These are phyloP conservation scores for Chlorella vulgaris DNA, from an alignment of 139 green algal species.

Conservation along the genomic window DNA sequence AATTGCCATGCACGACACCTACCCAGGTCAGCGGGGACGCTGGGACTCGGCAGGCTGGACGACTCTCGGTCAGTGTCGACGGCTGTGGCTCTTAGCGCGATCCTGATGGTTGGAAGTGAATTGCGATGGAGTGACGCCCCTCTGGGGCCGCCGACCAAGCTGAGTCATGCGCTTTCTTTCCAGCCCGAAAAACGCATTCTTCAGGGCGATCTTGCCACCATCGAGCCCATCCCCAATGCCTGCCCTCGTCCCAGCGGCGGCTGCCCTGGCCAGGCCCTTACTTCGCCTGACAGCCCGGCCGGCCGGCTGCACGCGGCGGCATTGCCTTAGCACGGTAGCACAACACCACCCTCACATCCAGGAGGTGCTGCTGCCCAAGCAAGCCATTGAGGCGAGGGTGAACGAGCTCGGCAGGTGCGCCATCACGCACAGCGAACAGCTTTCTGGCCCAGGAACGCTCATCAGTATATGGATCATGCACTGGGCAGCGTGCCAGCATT, in stretches of 20 bases:
- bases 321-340: background rate
- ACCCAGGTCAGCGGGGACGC: no score
- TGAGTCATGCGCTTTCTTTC: no score
- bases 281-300: background rate
- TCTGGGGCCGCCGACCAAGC: no score
- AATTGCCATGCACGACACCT: no score
- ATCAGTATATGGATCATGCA: no score
- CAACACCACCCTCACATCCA: slow-evolving; percentile 37
- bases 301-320: background rate
- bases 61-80: no score
- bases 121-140: no score
- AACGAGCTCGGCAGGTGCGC: slow-evolving; percentile 50
- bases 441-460: no score
- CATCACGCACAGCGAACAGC: background rate
- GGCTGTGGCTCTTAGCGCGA: no score
- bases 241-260: background rate
- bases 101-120: no score
- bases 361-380: slow-evolving; percentile 44
- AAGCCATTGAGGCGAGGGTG: slow-evolving; percentile 39
- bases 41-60: no score
- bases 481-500: background rate
- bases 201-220: background rate
- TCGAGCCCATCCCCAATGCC: background rate
- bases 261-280: background rate
- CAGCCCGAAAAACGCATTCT: no score